Base-by-base conservation (phyloP, 108 stramenopile genomes). In the Skeletonema grethae region DNA sequence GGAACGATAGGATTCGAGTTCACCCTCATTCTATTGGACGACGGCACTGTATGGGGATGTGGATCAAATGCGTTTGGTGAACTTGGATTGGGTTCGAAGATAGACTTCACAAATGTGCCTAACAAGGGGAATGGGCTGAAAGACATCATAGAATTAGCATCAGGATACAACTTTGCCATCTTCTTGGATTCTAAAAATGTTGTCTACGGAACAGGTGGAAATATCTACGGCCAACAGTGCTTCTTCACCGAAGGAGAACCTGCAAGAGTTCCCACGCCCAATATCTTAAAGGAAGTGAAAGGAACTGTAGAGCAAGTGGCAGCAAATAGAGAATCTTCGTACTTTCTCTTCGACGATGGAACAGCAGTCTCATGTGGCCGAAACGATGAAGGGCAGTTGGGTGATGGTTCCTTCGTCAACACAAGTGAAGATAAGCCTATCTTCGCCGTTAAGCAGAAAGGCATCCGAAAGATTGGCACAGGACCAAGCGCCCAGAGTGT, bases 1-100 rank as follows among this genome's bases (percentile, higher is more conserved):
- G 73, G 50, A 32, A 59, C 73, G 11, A 75, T 67, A 20, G 77
- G 77, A 18, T 73, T 69, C 3, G 78, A 75, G 18, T 69, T 70
- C 70, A 61, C 76, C 2, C 35, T 83, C 41, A 75, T 75, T 3
- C 55, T 76, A n/a, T 30, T 65, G 12, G 62, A 50, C 20, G 69
- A 80, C 38, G 82, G 82, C 20, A 55, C 18, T 16, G 73, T 74
- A 1, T 80, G 41, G 39, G 77, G 72, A 0, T 83, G 77, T 24
- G 82, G 82, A 36, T 67, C 69, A 25, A 83, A 83, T 70, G 66
- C 63, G 30, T 31, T 81, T 20, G 85, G 85, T 6, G 70, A 84
- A 55, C 30, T 84, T 22, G 85, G 85, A 45, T 50, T 80, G 12
- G 77, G 75, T 10, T 53, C 63, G n/a, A 41, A 38, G 15, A 46